Base-by-base conservation (phyloP, 495 filamentous ascomycete species). In the Daldinia concentrica region DNA sequence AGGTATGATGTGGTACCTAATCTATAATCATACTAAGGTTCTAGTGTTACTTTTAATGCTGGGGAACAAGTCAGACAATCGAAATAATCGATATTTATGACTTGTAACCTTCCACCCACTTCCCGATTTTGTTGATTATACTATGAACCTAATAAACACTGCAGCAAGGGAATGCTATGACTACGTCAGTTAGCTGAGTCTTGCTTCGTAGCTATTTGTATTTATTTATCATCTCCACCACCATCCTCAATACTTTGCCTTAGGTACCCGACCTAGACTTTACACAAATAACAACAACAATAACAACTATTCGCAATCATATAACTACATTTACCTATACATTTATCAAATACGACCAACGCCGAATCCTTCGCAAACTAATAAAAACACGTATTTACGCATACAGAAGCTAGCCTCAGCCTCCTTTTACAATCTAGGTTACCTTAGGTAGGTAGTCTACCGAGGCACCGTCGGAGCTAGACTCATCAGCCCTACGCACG, bases 401-500 rank as follows among this genome's bases (percentile, higher is more conserved):
- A 30, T 57, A 34, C 30, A 32, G n/a, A 36, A 57, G 54, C 54
- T 36, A 57, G 30, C 29, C 30, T 24, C 48, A 22, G 19, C 29
- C 32, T 37, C 24, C 22, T 54, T 32, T 55, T 55, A 30, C 29
- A 30, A 6, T 30, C 29, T 30, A 30, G 29, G 29, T 6, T 4
- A 30, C 29, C 29, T 30, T n/a, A n/a, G n/a, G n/a, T n/a, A n/a
- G n/a, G n/a, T 14, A 14, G n/a, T 24, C 29, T 57, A 36, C 6
- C 54, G n/a, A n/a, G 29, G 54, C n/a, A 22, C 43, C 30, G 54
- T 66, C 55, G 55, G 41, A 52, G 51, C 37, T 62, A 60, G 67
- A n/a, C 54, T 55, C 9, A 60, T 70, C 67, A 70, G 68, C 68
- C 62, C 68, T 66, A 65, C 62, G n/a, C 17, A 48, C 34, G 39